phyloP scores from a whole-genome alignment of 257 asterid species.

The Petunia secreta region DNA sequence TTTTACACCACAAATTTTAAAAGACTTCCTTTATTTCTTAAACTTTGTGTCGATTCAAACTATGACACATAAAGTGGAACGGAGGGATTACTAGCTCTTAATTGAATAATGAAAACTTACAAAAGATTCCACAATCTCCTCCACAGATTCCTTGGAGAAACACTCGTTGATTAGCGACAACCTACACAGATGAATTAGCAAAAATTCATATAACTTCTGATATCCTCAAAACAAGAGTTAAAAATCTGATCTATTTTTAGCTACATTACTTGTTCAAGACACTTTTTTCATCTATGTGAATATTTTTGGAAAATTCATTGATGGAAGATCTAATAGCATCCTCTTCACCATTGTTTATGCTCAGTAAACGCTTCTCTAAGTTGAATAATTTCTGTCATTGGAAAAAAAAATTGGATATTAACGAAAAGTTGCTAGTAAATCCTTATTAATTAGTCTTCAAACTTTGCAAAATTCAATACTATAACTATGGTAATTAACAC shows the following conservation, averaged over 20 bases:
- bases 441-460: neutral
- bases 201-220: neutral
- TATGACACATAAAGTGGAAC: no score
- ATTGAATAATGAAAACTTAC: neutral
- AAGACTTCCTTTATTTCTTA: no score
- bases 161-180: neutral
- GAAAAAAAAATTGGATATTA: neutral
- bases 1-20: no score
- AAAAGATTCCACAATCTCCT: neutral
- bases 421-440: neutral
- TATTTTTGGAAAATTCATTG: neutral
- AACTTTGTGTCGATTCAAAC: no score
- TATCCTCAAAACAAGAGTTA: neutral
- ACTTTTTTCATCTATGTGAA: neutral
- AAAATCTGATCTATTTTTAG: neutral
- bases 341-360: neutral
- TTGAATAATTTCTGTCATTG: neutral
- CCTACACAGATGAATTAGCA: neutral
- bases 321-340: neutral
- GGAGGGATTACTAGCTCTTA: no score
- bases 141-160: slow-evolving; percentile 1
- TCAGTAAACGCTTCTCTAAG: neutral
- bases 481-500: no score
- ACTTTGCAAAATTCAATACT: no score
- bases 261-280: neutral